Percentiles rank a stretch among this genome's conserved stretches.
Evolutionary conservation across 805 yeast genomes (phyloP).

Genomic region (Hanseniaspora vineae): DNA sequence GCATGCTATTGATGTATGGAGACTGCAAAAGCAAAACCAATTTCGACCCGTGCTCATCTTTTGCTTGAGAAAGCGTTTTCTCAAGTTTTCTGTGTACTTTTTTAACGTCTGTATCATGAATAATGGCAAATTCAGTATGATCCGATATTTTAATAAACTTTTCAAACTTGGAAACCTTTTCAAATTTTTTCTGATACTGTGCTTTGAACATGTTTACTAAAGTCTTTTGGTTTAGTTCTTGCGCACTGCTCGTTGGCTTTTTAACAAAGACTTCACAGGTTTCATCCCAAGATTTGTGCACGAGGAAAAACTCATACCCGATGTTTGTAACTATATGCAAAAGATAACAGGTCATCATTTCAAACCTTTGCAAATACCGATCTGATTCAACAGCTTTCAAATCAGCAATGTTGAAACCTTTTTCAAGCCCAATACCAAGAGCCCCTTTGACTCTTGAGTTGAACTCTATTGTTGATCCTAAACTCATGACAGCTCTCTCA

Average conservation of each 20-base stretch:
- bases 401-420: slow-evolving; percentile 64
- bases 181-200: slow-evolving; percentile 34
- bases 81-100: slow-evolving; percentile 49
- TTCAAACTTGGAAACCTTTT: slow-evolving; percentile 28
- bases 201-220: slow-evolving; percentile 38
- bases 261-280: slow-evolving; percentile 40
- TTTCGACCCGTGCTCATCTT: slow-evolving; percentile 55
- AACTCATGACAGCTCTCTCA: slow-evolving; percentile 64
- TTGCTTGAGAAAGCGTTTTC: slow-evolving; percentile 37
- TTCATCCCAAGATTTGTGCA: slow-evolving; percentile 48
- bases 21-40: slow-evolving; percentile 64
- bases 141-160: slow-evolving; percentile 40
- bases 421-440: slow-evolving; percentile 70
- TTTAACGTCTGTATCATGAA: slow-evolving; percentile 39
- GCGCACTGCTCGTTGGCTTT: slow-evolving; percentile 55
- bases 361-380: slow-evolving; percentile 41
- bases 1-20: slow-evolving; percentile 38
- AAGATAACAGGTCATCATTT: slow-evolving; percentile 47
- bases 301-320: slow-evolving; percentile 60
- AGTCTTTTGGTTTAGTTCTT: neutral
- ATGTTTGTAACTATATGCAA: slow-evolving; percentile 53
- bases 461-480: slow-evolving; percentile 64
- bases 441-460: slow-evolving; percentile 67
- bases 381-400: slow-evolving; percentile 33
- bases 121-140: slow-evolving; percentile 39